phyloP scores from a whole-genome alignment of 2,329 filamentous ascomycete genomes.

The Didymella sp. region DNA sequence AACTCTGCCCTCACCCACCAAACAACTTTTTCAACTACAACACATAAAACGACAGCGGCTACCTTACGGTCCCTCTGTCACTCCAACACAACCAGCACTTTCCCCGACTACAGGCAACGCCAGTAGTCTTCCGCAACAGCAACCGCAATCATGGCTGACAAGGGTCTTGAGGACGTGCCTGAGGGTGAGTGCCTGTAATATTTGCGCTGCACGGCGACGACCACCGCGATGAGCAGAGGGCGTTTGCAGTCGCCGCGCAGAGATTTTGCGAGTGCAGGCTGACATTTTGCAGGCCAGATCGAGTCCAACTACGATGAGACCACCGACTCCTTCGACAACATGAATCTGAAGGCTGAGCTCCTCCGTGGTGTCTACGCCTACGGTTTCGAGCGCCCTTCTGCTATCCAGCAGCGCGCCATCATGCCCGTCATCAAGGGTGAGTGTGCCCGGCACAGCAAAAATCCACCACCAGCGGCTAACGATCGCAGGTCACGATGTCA shows the following conservation, averaged over 20 bases:
- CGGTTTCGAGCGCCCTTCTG: constrained; percentile 99
- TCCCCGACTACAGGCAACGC: constrained; percentile 21
- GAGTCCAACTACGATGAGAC: constrained; percentile 99
- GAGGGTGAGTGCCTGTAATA: constrained; percentile 72
- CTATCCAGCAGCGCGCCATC: constrained; percentile 99
- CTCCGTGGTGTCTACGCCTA: constrained; percentile 99
- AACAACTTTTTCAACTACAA: constrained; percentile 36
- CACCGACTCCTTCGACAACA: constrained; percentile 98
- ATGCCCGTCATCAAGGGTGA: constrained; percentile 99
- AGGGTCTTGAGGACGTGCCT: constrained; percentile 97
- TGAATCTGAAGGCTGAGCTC: constrained; percentile 96
- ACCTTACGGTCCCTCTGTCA: constrained; percentile 21
- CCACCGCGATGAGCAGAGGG: background rate
- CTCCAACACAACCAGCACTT: constrained; percentile 48
- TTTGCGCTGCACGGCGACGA: constrained; percentile 11
- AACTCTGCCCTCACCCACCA: constrained; percentile 38
- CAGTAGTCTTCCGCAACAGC: constrained; percentile 44
- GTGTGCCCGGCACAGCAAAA: constrained; percentile 40
- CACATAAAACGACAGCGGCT: constrained; percentile 25
- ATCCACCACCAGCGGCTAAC: constrained; percentile 31
- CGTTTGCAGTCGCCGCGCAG: constrained; percentile 10
- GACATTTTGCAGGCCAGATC: constrained; percentile 77
- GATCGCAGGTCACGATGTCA: constrained; percentile 84
- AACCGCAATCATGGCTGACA: constrained; percentile 95
- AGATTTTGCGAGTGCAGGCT: constrained; percentile 13